These are phyloP conservation scores for Kwoniella shivajii DNA, from an alignment of 1,284 basidiomycete genomes.

Conservation along the genomic window DNA sequence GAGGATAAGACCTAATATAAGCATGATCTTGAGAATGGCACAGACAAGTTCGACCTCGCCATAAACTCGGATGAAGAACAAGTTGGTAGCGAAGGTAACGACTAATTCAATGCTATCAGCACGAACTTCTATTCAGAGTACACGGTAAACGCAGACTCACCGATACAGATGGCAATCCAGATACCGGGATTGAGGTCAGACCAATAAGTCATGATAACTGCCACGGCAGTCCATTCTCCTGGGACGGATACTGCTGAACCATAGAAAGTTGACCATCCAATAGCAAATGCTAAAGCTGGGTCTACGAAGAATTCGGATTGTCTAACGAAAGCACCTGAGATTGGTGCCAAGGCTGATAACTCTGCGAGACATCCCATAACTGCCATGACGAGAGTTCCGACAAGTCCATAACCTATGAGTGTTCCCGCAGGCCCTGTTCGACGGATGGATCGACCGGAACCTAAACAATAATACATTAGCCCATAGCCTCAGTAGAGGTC, in stretches of 20 bases:
- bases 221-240: conserved; percentile 19
- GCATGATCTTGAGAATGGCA: conserved; percentile 63
- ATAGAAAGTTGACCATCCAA: conserved; percentile 16
- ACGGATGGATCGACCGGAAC: conserved; percentile 18
- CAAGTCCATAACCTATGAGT: conserved; percentile 15
- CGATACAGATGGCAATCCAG: conserved; percentile 24
- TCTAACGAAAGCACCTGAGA: conserved; percentile 16
- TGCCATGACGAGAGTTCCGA: conserved; percentile 15
- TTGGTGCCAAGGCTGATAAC: conserved; percentile 14
- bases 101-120: conserved; percentile 1
- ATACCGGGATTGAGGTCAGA: conserved; percentile 19
- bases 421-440: conserved; percentile 19
- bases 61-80: conserved; percentile 17
- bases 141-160: background rate
- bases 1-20: conserved; percentile 63
- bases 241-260: conserved; percentile 16
- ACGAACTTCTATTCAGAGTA: background rate
- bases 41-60: conserved; percentile 74
- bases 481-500: too few species aligned
- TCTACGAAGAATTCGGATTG: conserved; percentile 20
- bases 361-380: conserved; percentile 23
- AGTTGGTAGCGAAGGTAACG: conserved; percentile 15
- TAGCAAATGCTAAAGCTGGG: conserved; percentile 19
- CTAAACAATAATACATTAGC: too few species aligned
- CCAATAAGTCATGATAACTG: conserved; percentile 27